Percentiles rank a stretch among this genome's conserved stretches.
phyloP scores from a whole-genome alignment of 2,329 filamentous ascomycete genomes.

The Pleochaeta shiraiana region DNA sequence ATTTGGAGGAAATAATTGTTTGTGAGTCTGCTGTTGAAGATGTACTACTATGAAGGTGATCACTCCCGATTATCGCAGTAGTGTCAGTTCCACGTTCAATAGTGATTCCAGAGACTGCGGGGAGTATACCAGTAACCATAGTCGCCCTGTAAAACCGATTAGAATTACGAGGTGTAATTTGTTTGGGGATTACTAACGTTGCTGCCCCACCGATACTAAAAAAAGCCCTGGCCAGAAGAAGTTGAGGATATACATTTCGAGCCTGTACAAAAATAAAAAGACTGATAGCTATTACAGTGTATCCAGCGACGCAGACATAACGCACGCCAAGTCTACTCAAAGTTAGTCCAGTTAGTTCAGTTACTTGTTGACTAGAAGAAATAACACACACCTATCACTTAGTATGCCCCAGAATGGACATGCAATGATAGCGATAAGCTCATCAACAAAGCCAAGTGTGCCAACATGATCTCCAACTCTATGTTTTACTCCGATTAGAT shows the following conservation, averaged over 20 bases:
- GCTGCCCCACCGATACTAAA: slow-evolving; percentile 90
- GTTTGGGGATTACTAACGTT: slow-evolving; percentile 37
- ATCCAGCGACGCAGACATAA: slow-evolving; percentile 54
- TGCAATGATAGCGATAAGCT: slow-evolving; percentile 59
- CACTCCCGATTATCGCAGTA: slow-evolving; percentile 10
- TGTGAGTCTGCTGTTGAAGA: slow-evolving; percentile 51
- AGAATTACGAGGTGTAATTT: no score
- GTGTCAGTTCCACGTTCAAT: slow-evolving; percentile 8
- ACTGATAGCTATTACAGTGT: slow-evolving; percentile 56
- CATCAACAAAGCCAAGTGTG: slow-evolving; percentile 67
- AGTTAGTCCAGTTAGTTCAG: not conserved
- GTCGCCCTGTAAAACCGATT: slow-evolving; percentile 34
- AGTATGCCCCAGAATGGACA: slow-evolving; percentile 62
- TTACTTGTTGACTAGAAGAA: not conserved
- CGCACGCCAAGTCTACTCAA: slow-evolving; percentile 60
- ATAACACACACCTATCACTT: slow-evolving; percentile 1
- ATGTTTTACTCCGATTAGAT: slow-evolving; percentile 52
- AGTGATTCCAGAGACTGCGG: slow-evolving; percentile 35
- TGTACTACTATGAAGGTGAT: slow-evolving; percentile 30
- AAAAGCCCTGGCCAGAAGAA: slow-evolving; percentile 62
- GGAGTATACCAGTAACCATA: slow-evolving; percentile 93
- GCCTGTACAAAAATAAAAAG: slow-evolving; percentile 71
- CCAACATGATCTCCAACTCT: slow-evolving; percentile 63
- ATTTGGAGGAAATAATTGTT: slow-evolving; percentile 50
- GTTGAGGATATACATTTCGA: slow-evolving; percentile 66